Evolutionary conservation across 306 rosid species (phyloP), one percentile per base, ranked within the genome.

Genomic region (Quercus robur): DNA sequence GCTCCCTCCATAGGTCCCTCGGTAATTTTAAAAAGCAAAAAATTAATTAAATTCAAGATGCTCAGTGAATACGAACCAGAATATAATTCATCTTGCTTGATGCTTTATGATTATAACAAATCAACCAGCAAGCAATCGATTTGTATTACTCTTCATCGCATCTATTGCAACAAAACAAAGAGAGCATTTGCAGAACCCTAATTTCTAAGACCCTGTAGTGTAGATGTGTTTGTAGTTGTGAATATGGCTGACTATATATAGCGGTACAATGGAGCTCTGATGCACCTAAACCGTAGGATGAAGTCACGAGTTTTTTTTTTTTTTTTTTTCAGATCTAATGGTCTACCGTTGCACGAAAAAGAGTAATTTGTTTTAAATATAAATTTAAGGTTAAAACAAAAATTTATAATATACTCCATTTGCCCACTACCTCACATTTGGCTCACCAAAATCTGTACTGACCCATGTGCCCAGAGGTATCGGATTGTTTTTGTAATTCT

Each of bases 61-160:
- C 98, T 93, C 99, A 75, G 98, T 83, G 99, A 95, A 95, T 95
- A 93, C 99, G 93, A 95, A 95, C 96, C 99, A 90, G 75, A 84
- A 49, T 49, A 54, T 52, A 5, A 63, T 83, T 95, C 99, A 92
- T 89, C n/a, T 85, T 89, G 91, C 97, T 2, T 77, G 31, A 46
- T 14, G 71, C 97, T 2, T 77, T 25, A 46, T 14, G 71, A 76
- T 31, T 83, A 55, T 62, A 0, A 3, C 44, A 23, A 72, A 75
- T 67, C 30, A 57, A 59, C 66, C 70, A 11, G 17, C 4, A 10
- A 20, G 84, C 89, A 91, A 93, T 95, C 98, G 61, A 84, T 68
- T 79, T 78, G 80, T 71, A 31, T 46, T 68, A 58, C 6, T 90
- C 94, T 80, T 91, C 93, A 91, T 89, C 38, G 91, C 95, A 89